Conservation (phyloP, 1,284 basidiomycete species). For the Cryptococcus jaspeensis region DNA sequence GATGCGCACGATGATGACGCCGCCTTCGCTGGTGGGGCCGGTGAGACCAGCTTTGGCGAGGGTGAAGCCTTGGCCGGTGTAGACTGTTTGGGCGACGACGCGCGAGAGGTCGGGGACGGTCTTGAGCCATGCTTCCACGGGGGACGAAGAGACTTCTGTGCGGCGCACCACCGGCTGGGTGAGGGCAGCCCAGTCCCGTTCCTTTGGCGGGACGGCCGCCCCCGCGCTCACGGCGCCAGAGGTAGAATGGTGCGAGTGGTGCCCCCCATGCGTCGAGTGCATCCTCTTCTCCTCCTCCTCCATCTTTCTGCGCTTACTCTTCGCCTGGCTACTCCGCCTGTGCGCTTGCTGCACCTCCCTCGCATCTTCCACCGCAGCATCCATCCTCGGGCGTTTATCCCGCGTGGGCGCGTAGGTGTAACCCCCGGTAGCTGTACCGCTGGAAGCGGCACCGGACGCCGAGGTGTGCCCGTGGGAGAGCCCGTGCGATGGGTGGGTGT, state of each 20-base stretch:
- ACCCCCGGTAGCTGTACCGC: background rate
- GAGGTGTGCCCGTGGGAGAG: background rate
- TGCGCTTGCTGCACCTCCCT: slow-evolving; percentile 25
- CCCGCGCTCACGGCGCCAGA: background rate
- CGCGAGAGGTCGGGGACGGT: slow-evolving; percentile 18
- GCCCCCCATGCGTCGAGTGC: too few species aligned
- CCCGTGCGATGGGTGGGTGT: slow-evolving; percentile 1
- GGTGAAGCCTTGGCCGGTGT: slow-evolving; percentile 34
- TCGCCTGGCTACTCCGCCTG: slow-evolving; percentile 12
- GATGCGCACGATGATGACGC: slow-evolving; percentile 34
- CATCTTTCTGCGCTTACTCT: slow-evolving; percentile 34
- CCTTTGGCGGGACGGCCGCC: slow-evolving; percentile 5
- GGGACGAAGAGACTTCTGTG: slow-evolving; percentile 34
- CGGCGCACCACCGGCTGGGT: slow-evolving; percentile 24
- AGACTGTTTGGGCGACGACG: slow-evolving; percentile 25
- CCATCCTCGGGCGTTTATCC: slow-evolving; percentile 44
- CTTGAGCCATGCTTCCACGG: slow-evolving; percentile 37
- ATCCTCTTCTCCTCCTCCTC: slow-evolving; percentile 32
- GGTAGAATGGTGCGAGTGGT: background rate
- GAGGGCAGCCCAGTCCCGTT: slow-evolving; percentile 30
- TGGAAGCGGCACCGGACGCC: background rate
- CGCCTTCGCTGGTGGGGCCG: slow-evolving; percentile 25
- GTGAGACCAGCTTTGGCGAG: slow-evolving; percentile 21
- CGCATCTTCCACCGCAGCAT: slow-evolving; percentile 44
- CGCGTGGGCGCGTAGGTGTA: slow-evolving; percentile 5